A percentile compares a stretch with the other conserved stretches of the same genome.
Evolutionary conservation across 2,329 filamentous ascomycete genomes (phyloP).

Genomic region (Emergomyces africanus): DNA sequence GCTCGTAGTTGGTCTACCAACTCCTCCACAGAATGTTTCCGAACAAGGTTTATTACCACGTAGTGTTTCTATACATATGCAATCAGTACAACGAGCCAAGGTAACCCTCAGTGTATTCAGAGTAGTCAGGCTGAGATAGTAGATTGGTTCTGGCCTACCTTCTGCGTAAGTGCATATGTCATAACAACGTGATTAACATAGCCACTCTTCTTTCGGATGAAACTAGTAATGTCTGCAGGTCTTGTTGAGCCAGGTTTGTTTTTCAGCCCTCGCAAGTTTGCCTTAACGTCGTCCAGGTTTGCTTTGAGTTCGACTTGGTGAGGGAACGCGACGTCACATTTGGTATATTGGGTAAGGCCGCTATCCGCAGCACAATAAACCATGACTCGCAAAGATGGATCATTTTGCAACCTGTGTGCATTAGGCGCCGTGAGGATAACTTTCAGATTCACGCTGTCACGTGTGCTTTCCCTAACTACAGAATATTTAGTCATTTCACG

Average conservation of each 20-base stretch:
- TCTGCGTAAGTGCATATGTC: conserved; percentile 83
- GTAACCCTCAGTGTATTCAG: background rate
- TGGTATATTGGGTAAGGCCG: conserved; percentile 43
- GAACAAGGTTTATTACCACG: conserved; percentile 62
- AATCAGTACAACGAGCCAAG: conserved; percentile 3
- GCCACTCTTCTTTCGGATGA: conserved; percentile 51
- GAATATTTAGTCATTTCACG: conserved; percentile 12
- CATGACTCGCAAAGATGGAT: conserved; percentile 59
- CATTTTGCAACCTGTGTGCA: conserved; percentile 43
- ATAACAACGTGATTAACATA: conserved; percentile 71
- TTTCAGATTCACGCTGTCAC: conserved; percentile 46
- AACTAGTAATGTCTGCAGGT: conserved; percentile 77
- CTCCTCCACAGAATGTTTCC: conserved; percentile 55
- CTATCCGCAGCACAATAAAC: conserved; percentile 65
- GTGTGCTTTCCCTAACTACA: conserved; percentile 45
- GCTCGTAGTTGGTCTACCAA: conserved; percentile 55
- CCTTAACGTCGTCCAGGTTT: conserved; percentile 76
- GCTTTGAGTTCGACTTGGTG: conserved; percentile 86
- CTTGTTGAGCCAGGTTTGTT: conserved; percentile 92
- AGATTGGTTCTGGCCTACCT: conserved; percentile 42
- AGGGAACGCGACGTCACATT: conserved; percentile 70
- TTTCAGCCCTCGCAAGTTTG: conserved; percentile 89
- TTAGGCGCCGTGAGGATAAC: conserved; percentile 43
- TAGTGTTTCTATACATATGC: conserved; percentile 50
- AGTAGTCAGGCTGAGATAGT: background rate